These are phyloP conservation scores for Anthracocystis panici-leucophaei DNA, from an alignment of 1,284 basidiomycete species.

Conservation along the genomic window DNA sequence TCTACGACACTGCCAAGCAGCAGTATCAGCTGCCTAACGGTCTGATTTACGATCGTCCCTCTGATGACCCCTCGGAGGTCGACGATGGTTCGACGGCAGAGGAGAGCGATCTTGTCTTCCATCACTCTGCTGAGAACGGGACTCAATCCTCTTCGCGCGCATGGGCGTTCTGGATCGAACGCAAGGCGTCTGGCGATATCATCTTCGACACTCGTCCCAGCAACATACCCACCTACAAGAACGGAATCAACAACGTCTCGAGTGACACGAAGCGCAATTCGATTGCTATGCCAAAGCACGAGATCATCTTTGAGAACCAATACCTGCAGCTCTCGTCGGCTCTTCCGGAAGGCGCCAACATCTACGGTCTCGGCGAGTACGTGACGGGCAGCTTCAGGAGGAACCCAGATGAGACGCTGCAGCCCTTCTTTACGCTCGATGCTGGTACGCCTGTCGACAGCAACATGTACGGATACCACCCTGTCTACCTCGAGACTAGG, in stretches of 20 bases:
- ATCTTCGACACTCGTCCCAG: conserved; percentile 79
- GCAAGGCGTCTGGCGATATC: conserved; percentile 73
- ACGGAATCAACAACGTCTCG: conserved; percentile 38
- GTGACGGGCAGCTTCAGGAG: conserved; percentile 76
- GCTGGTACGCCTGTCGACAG: conserved; percentile 47
- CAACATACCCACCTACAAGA: conserved; percentile 56
- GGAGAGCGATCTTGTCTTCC: conserved; percentile 73
- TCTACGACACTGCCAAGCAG: conserved; percentile 74
- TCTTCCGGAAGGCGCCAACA: conserved; percentile 73
- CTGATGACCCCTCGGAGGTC: conserved; percentile 43
- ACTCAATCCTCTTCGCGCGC: conserved; percentile 54
- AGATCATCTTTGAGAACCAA: conserved; percentile 77
- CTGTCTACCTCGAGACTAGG: conserved; percentile 78
- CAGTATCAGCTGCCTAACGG: conserved; percentile 78
- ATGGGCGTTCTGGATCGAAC: conserved; percentile 82
- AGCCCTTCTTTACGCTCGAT: conserved; percentile 79
- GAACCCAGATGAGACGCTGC: conserved; percentile 75
- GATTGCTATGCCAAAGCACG: conserved; percentile 59
- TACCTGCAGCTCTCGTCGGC: conserved; percentile 75
- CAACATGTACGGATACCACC: conserved; percentile 78
- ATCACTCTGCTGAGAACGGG: conserved; percentile 73
- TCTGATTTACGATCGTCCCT: conserved; percentile 77
- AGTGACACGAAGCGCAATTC: conserved; percentile 48
- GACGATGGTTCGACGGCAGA: conserved; percentile 38
- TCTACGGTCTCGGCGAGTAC: conserved; percentile 83